Evolutionary conservation across 768 basidiomycete genomes (phyloP), one percentile per base, ranked within the genome.

Genomic region (Rhizopogon salebrosus): DNA sequence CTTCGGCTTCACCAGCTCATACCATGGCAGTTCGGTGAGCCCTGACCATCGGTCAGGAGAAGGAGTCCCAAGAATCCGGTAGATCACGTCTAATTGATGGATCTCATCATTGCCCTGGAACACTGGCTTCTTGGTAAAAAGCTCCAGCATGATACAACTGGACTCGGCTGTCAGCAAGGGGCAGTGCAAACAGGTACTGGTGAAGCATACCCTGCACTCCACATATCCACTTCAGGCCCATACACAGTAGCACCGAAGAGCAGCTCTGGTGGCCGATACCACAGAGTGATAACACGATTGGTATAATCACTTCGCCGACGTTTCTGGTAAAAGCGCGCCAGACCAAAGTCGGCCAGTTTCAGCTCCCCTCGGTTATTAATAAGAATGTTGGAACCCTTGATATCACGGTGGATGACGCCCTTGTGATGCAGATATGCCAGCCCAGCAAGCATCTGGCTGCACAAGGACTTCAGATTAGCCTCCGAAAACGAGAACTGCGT

Each of bases 51-150:
- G 82, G 27, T 85, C 82, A 10, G 80, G 67, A 23, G 82, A 85
- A 0, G 97, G 95, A 2, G 95, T 95, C 18, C 97, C 97, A 65
- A 97, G 79, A 37, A 95, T 79, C 60, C 81, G 84, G 74, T 92
- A 97, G 54, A 99, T 87, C 29, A 89, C 88, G 53, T 98, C 92
- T 7, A 99, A 80, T 65, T 99, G 97, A 60, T 95, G 87, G 38
- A 99, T 95, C 72, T 99, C 97, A 58, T 99, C 97, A 61, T 87
- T 89, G 6, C 97, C 97, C 65, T 98, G 97, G 66, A 99, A 99
- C n/a, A 97, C 79, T 0, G 95, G 94, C 62, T 91, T 94, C 68
- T 92, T 92, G 14, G 89, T 89, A 70, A 90, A 98, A 11, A 99
- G 76, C 68, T 99, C 97, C 41, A 99, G 82, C 88, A 98, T 98